Evolutionary conservation across 306 rosid species (phyloP).

Genomic region (Quercus alba): DNA sequence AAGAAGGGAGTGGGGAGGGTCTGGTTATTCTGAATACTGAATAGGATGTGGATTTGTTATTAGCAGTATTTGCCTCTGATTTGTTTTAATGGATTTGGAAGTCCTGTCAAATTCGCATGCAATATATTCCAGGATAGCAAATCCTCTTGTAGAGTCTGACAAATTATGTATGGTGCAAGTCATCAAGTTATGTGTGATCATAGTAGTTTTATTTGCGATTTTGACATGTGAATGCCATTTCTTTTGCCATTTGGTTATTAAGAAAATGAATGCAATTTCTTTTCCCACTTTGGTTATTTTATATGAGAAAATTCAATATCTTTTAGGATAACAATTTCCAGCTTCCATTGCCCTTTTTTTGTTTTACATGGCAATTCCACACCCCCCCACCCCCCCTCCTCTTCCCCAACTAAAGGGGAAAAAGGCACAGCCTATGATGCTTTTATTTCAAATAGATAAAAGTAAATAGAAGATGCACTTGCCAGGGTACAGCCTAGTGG

Average conservation of each 20-base stretch:
- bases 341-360: no score
- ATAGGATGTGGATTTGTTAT: background rate
- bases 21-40: no score
- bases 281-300: no score
- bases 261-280: no score
- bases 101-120: background rate
- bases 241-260: no score
- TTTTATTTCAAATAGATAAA: background rate
- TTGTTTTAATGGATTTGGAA: background rate
- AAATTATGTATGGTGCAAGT: background rate
- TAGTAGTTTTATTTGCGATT: background rate
- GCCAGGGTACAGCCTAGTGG: no score
- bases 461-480: no score
- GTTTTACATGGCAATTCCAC: no score
- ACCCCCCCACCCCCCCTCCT: no score
- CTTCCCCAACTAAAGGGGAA: background rate
- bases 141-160: background rate
- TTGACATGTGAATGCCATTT: background rate
- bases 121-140: background rate
- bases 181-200: background rate
- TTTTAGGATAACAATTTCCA: no score
- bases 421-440: background rate
- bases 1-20: no score
- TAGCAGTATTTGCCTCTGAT: background rate
- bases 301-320: no score